phyloP scores from a whole-genome alignment of 2,329 filamentous ascomycete genomes.

The Orbilia blumenaviensis region DNA sequence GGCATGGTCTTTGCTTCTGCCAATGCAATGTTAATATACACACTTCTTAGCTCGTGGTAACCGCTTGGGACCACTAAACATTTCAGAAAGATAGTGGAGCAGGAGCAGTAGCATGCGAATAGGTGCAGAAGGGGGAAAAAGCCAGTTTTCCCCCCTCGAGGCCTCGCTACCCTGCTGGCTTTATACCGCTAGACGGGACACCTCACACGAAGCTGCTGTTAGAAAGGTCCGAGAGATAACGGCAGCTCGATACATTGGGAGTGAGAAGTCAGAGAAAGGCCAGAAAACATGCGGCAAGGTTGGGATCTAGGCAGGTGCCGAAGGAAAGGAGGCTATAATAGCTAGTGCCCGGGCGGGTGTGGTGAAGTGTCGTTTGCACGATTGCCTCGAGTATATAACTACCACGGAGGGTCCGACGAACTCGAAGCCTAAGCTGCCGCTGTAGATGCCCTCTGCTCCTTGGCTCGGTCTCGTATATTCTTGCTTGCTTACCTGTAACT shows the following conservation, averaged over 20 bases:
- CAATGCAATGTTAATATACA: too few species aligned
- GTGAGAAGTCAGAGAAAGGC: constrained; percentile 9
- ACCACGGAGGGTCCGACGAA: background rate
- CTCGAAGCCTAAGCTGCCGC: too few species aligned
- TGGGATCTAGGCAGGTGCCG: constrained; percentile 2
- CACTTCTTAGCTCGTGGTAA: too few species aligned
- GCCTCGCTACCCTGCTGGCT: background rate
- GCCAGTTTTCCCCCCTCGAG: constrained; percentile 19
- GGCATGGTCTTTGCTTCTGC: constrained; percentile 15
- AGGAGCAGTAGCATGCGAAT: constrained; percentile 11
- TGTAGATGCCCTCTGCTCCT: background rate
- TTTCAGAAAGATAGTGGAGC: constrained; percentile 14
- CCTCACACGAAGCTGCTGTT: constrained; percentile 11
- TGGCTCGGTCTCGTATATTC: background rate
- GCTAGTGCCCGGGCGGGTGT: constrained; percentile 10
- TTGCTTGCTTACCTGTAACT: background rate
- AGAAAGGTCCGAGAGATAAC: constrained; percentile 31
- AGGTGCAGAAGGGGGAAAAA: constrained; percentile 16
- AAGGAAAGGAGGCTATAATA: constrained; percentile 16
- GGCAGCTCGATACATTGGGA: constrained; percentile 27
- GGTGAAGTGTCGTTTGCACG: constrained; percentile 5
- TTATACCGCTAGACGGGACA: background rate
- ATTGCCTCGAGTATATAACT: background rate
- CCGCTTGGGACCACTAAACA: constrained; percentile 13
- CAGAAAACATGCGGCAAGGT: constrained; percentile 3